Evolutionary conservation across 2,329 filamentous ascomycete species (phyloP).

Genomic region (Clonostachys sp.): DNA sequence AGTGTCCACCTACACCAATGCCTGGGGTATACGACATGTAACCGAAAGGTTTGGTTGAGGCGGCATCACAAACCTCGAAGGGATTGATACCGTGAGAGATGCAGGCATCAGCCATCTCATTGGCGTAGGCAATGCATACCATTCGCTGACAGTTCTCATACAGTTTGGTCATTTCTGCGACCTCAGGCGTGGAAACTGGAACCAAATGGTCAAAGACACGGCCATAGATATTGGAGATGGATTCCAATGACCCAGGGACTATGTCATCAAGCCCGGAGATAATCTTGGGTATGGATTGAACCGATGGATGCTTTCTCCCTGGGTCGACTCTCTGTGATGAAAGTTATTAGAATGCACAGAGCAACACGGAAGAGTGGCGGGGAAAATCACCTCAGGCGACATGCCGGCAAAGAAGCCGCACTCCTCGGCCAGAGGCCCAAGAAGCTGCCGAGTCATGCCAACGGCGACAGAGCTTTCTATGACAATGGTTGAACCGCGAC

Average conservation of each 20-base stretch:
- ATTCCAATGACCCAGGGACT: constrained; percentile 34
- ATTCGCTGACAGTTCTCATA: constrained; percentile 56
- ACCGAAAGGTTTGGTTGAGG: constrained; percentile 47
- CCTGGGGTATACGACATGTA: constrained; percentile 42
- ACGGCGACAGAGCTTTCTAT: constrained; percentile 51
- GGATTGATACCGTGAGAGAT: constrained; percentile 37
- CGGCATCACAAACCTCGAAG: constrained; percentile 43
- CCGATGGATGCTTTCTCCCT: constrained; percentile 32
- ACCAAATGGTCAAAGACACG: constrained; percentile 41
- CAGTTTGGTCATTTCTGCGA: constrained; percentile 54
- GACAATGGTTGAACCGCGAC: constrained; percentile 39
- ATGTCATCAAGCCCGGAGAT: constrained; percentile 45
- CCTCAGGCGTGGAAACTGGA: constrained; percentile 44
- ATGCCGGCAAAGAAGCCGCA: constrained; percentile 40
- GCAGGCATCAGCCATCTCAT: constrained; percentile 53
- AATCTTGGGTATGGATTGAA: constrained; percentile 44
- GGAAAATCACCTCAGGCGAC: constrained; percentile 34
- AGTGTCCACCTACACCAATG: constrained; percentile 49
- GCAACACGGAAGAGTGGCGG: neutral
- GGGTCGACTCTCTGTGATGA: constrained; percentile 34
- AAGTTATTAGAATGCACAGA: neutral
- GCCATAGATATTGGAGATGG: constrained; percentile 38
- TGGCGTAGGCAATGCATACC: constrained; percentile 48
- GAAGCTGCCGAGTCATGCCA: constrained; percentile 46
- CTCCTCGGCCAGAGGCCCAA: constrained; percentile 35